Evolutionary conservation across 805 yeast species (phyloP), one percentile per base, ranked within the genome.

Genomic region (Metschnikowia kunwiensis): DNA sequence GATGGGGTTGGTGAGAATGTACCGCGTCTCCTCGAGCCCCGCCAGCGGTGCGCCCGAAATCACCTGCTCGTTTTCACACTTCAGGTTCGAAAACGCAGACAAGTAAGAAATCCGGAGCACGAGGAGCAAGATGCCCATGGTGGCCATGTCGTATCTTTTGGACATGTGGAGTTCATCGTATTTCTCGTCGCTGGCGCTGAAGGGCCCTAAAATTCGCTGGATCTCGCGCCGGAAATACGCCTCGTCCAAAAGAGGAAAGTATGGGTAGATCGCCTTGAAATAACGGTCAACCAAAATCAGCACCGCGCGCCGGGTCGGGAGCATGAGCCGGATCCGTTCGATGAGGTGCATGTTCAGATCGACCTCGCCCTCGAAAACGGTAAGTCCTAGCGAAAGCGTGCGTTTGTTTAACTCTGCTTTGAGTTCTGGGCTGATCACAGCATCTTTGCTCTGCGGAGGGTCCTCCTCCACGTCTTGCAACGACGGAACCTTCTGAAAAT

Each of bases 71-170:
- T 53, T 51, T 6, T 41, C 47, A 11, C 24, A 20, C 11, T 24
- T 34, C 10, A 36, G 40, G 35, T 48, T 49, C 18, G 52, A 42
- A 13, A 51, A 37, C 28, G 77, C 53, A 0, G 82, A 73, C 23
- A 75, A 57, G 75, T 82, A 78, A 16, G 78, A 65, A 17, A 79
- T 50, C 39, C 84, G 63, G 25, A 79, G 50, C 13, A 77, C 63
- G 13, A 78, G 65, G 13, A 78, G 58, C 43, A 75, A 49, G 1
- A 77, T 68, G 32, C 83, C 81, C 27, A 78, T 53, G 24, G 56
- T 68, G 42, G 73, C 71, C 49, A 68, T 69, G 38, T 74, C 78
- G 32, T 61, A 65, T 42, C 63, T 56, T 36, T 58, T 66, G 29
- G 58, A 62, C 3, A 70, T 51, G 4, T 62, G 59, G 20, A 66